phyloP scores from a whole-genome alignment of 2,329 filamentous ascomycete genomes.

The Aspergillus ustus region DNA sequence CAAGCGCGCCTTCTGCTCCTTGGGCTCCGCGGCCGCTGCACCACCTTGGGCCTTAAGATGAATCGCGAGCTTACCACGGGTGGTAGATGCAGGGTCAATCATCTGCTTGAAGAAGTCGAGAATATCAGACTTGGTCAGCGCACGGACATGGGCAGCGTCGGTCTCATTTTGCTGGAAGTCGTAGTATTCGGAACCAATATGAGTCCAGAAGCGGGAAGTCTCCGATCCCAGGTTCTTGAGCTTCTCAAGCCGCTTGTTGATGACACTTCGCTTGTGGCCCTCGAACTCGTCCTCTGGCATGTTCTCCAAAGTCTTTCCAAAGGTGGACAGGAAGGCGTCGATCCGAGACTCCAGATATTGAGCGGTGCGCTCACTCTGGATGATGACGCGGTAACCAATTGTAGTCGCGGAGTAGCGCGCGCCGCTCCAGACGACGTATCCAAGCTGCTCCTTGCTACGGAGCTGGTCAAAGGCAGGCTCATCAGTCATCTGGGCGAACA shows the following conservation, averaged over 20 bases:
- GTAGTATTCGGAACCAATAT: constrained; percentile 83
- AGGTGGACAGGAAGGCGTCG: constrained; percentile 76
- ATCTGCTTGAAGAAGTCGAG: constrained; percentile 76
- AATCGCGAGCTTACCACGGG: constrained; percentile 80
- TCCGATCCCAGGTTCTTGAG: constrained; percentile 90
- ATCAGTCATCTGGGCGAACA: constrained; percentile 87
- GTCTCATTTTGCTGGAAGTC: constrained; percentile 83
- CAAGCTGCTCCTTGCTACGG: constrained; percentile 94
- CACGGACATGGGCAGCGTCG: constrained; percentile 75
- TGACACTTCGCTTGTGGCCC: constrained; percentile 84
- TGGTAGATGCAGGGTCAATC: constrained; percentile 74
- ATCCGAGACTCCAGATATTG: constrained; percentile 86
- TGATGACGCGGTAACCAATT: constrained; percentile 83
- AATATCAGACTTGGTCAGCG: constrained; percentile 78
- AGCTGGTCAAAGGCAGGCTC: constrained; percentile 95
- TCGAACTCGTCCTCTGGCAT: constrained; percentile 89
- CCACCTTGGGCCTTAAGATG: constrained; percentile 78
- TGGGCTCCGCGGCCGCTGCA: constrained; percentile 42
- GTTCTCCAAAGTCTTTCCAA: constrained; percentile 67
- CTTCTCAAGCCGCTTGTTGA: constrained; percentile 86
- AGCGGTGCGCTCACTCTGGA: constrained; percentile 88
- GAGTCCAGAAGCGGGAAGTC: constrained; percentile 78
- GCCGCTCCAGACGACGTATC: constrained; percentile 92
- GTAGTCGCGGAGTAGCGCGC: constrained; percentile 73
- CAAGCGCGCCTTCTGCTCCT: constrained; percentile 53